Percentiles rank a stretch among this genome's conserved stretches.
phyloP scores from a whole-genome alignment of 176 grass and related monocot species.

The Metroxylon sagu region DNA sequence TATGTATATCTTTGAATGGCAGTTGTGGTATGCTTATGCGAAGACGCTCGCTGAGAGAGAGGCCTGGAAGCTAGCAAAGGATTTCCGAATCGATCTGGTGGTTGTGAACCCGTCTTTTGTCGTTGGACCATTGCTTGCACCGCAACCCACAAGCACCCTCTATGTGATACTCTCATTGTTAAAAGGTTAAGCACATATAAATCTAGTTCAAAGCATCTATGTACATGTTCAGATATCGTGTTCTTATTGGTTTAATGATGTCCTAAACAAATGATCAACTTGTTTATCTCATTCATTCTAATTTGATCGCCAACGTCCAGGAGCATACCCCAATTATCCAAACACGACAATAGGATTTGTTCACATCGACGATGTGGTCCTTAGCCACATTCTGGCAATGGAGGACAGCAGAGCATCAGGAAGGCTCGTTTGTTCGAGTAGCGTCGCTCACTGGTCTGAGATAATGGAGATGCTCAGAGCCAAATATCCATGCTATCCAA shows the following conservation, averaged over 20 bases:
- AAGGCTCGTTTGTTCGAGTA: slow-evolving; percentile 56
- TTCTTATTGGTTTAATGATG: too few relatives aligned
- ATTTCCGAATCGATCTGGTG: slow-evolving; percentile 50
- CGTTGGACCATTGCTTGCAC: slow-evolving; percentile 43
- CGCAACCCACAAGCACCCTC: slow-evolving; percentile 45
- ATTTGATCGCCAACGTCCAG: slow-evolving; percentile 4
- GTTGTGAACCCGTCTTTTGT: slow-evolving; percentile 87
- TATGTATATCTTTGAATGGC: background rate
- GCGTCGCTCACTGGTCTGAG: slow-evolving; percentile 69
- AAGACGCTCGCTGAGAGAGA: slow-evolving; percentile 86
- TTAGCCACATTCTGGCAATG: slow-evolving; percentile 67
- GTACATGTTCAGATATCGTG: too few relatives aligned
- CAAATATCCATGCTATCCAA: slow-evolving; percentile 49
- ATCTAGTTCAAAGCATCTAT: too few relatives aligned
- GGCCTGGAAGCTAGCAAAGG: slow-evolving; percentile 59
- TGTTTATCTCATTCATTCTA: too few relatives aligned
- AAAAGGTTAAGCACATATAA: slow-evolving; percentile 18
- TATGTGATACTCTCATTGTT: slow-evolving; percentile 47
- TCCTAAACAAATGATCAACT: too few relatives aligned
- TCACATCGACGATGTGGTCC: slow-evolving; percentile 68
- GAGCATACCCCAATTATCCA: slow-evolving; percentile 35
- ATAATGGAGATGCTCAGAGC: slow-evolving; percentile 40
- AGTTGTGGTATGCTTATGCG: slow-evolving; percentile 86
- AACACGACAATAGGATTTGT: slow-evolving; percentile 74
- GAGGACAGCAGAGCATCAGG: slow-evolving; percentile 54